phyloP scores from a whole-genome alignment of 257 asterid species.

The Voacanga thouarsii region DNA sequence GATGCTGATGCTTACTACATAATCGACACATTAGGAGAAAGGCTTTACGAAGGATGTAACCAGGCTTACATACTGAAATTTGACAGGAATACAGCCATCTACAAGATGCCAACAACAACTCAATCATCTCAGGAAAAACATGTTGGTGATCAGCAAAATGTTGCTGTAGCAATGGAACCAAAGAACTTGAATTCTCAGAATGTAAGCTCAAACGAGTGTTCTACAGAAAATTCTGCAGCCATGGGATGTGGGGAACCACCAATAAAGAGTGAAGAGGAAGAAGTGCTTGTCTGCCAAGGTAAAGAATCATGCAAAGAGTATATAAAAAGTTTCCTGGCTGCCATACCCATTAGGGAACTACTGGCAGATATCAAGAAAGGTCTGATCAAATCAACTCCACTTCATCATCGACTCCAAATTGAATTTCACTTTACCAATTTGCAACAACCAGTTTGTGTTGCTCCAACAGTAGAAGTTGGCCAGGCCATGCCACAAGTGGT shows the following conservation, averaged over 20 bases:
- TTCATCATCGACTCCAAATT: constrained; percentile 89
- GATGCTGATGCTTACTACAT: constrained; percentile 74
- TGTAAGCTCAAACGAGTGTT: constrained; percentile 22
- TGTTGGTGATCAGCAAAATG: constrained; percentile 23
- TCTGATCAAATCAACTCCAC: constrained; percentile 51
- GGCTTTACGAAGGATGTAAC: constrained; percentile 85
- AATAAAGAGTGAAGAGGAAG: constrained; percentile 38
- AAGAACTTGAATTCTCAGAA: constrained; percentile 24
- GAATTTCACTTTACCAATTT: constrained; percentile 74
- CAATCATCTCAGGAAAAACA: constrained; percentile 48
- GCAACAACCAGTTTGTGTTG: constrained; percentile 18
- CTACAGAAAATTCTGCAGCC: constrained; percentile 19
- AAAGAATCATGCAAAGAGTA: constrained; percentile 85
- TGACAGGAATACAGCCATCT: constrained; percentile 52
- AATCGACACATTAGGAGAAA: constrained; percentile 88
- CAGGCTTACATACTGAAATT: constrained; percentile 91
- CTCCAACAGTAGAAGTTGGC: constrained; percentile 21
- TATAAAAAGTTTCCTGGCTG: constrained; percentile 86
- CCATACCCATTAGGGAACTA: constrained; percentile 89
- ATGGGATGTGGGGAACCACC: constrained; percentile 34
- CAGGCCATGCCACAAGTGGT: constrained; percentile 13
- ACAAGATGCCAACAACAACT: constrained; percentile 34
- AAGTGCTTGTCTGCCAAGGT: constrained; percentile 61
- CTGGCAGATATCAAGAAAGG: constrained; percentile 84
- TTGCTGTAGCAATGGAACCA: constrained; percentile 23